Base-by-base conservation (phyloP, 805 yeast genomes). In the Cyberlindnera suaveolens region DNA sequence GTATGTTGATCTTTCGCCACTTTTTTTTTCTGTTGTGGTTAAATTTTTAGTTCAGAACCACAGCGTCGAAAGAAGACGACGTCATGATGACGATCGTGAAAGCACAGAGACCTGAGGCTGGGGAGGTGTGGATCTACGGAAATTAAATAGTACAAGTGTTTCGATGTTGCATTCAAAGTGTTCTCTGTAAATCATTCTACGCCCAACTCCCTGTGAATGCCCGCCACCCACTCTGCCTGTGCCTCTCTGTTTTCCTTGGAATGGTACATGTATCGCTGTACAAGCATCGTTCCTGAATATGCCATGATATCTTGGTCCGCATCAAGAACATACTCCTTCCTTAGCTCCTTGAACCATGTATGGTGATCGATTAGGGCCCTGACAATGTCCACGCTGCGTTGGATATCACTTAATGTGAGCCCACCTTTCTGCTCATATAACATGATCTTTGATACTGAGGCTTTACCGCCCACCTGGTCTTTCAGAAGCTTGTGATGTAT, bases 261-360 rank as follows among this genome's bases (percentile, higher is more conserved):
- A 14, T 18, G 26, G 15, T 18, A 18, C 14, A 9, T 34, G 29
- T 18, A 19, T 26, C 37, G 16, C n/a, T 20, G n/a, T 6, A 34
- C 37, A 14, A 20, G 18, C 37, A 34, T 34, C 37, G 26, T 23
- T 23, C 27, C 27, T 9, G 27, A 23, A 23, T 23, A 23, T 23
- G 27, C 27, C 27, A 23, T 23, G 10, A 23, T 23, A 10, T 23
- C 27, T 23, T 23, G 27, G 27, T 56, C 61, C 13, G 48, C 48
- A 1, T 53, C 56, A 18, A 61, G 57, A 31, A 56, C 63, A 53
- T 71, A 68, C 49, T 67, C 64, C 13, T 66, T 57, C 49, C 77
- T 78, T 31, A 84, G 57, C 23, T 74, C 76, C 31, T 74, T 66
- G 41, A 77, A 71, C 91, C 95, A 85, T 34, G 74, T 70, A 47